These are phyloP conservation scores for Talaromyces verruculosus DNA, from an alignment of 2,329 filamentous ascomycete species.

Conservation along the genomic window DNA sequence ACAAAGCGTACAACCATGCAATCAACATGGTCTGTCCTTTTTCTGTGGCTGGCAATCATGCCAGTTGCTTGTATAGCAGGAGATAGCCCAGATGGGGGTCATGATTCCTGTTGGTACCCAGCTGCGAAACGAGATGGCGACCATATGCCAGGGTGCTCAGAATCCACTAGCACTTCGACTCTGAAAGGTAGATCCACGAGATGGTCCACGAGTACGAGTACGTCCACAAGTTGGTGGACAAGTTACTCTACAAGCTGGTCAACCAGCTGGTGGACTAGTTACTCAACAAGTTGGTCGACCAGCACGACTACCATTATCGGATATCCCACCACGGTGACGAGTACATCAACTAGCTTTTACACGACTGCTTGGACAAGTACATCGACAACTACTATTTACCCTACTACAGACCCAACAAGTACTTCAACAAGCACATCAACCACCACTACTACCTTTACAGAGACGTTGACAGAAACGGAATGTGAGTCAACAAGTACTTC, in stretches of 20 bases:
- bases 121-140: background rate
- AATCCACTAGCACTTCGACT: background rate
- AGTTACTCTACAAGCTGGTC: background rate
- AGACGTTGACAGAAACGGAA: background rate
- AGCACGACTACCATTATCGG: constrained; percentile 1
- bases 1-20: constrained; percentile 1
- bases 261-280: background rate
- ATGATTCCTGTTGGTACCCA: background rate
- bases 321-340: background rate
- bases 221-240: background rate
- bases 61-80: background rate
- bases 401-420: background rate
- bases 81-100: background rate
- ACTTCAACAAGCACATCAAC: constrained; percentile 9
- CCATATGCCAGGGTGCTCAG: background rate
- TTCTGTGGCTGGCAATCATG: background rate
- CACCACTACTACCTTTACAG: background rate
- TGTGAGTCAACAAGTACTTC: background rate
- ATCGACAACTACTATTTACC: constrained; percentile 1
- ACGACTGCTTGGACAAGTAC: background rate
- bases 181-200: background rate
- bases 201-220: background rate
- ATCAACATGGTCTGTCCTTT: background rate
- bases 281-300: background rate
- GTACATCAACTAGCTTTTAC: background rate